phyloP scores from a whole-genome alignment of 1,284 basidiomycete genomes.

The Puccinia coronata region DNA sequence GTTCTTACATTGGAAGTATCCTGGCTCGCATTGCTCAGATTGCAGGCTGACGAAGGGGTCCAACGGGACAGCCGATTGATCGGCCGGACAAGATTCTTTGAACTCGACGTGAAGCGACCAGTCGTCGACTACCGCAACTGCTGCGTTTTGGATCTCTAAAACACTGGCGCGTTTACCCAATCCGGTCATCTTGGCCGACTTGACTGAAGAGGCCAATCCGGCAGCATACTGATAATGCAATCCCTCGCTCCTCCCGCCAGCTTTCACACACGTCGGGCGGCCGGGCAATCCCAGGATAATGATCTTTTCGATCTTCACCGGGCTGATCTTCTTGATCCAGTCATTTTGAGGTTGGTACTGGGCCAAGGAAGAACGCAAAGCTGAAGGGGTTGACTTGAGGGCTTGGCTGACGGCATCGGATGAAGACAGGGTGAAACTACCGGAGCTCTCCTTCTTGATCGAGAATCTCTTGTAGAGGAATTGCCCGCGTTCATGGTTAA shows the following conservation, averaged over 20 bases:
- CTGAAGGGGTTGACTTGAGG: slow-evolving; percentile 56
- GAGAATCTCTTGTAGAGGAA: slow-evolving; percentile 71
- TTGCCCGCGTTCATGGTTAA: slow-evolving; percentile 73
- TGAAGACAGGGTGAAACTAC: slow-evolving; percentile 64
- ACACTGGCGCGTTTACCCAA: slow-evolving; percentile 44
- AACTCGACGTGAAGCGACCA: slow-evolving; percentile 36
- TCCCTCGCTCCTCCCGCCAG: slow-evolving; percentile 50
- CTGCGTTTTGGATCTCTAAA: slow-evolving; percentile 34
- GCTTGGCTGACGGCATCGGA: slow-evolving; percentile 64
- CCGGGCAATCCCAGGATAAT: slow-evolving; percentile 72
- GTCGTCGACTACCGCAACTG: slow-evolving; percentile 32
- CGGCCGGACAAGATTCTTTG: slow-evolving; percentile 3
- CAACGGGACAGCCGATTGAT: not conserved
- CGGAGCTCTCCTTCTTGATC: slow-evolving; percentile 62
- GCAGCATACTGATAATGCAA: slow-evolving; percentile 55
- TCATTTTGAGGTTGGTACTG: slow-evolving; percentile 62
- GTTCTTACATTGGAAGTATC: slow-evolving; percentile 76
- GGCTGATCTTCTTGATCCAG: slow-evolving; percentile 68
- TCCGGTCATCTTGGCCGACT: slow-evolving; percentile 31
- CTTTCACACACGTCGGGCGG: slow-evolving; percentile 63
- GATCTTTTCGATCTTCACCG: slow-evolving; percentile 77
- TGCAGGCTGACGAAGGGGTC: slow-evolving; percentile 26
- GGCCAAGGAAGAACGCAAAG: slow-evolving; percentile 45
- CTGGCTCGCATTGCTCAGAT: slow-evolving; percentile 36
- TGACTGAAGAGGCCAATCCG: slow-evolving; percentile 52